phyloP scores from a whole-genome alignment of 352 stramenopile species.

The Phytophthora kernoviae region DNA sequence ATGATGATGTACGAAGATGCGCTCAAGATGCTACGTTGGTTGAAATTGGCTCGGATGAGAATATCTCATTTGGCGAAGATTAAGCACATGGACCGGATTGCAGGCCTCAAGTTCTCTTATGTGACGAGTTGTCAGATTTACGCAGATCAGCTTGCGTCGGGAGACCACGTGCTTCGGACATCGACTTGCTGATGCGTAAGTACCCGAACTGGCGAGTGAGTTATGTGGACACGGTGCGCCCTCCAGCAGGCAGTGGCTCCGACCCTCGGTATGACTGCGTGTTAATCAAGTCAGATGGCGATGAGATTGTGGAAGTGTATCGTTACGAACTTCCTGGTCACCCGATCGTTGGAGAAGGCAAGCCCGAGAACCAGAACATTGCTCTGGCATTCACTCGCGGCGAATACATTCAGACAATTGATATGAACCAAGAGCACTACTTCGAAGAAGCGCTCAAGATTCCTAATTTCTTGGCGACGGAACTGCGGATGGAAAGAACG shows the following conservation, averaged over 20 bases:
- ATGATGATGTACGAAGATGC: slow-evolving; percentile 93
- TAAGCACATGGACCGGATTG: slow-evolving; percentile 89
- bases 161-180: slow-evolving; percentile 92
- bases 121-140: slow-evolving; percentile 92
- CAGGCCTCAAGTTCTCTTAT: slow-evolving; percentile 88
- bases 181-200: slow-evolving; percentile 97
- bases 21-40: slow-evolving; percentile 88
- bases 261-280: slow-evolving; percentile 85
- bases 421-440: slow-evolving; percentile 93
- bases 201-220: slow-evolving; percentile 94
- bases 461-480: slow-evolving; percentile 86
- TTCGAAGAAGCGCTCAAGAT: slow-evolving; percentile 91
- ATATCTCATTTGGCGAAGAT: slow-evolving; percentile 88
- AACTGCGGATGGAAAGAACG: slow-evolving; percentile 63
- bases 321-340: slow-evolving; percentile 86
- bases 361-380: slow-evolving; percentile 90
- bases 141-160: slow-evolving; percentile 73
- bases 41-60: slow-evolving; percentile 87
- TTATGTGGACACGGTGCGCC: slow-evolving; percentile 87
- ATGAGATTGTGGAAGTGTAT: slow-evolving; percentile 90
- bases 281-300: slow-evolving; percentile 80
- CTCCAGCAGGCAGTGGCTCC: slow-evolving; percentile 59
- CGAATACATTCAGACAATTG: slow-evolving; percentile 89
- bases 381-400: slow-evolving; percentile 85
- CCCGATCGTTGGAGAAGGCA: slow-evolving; percentile 84